Evolutionary conservation across 176 grass and related monocot species (phyloP).

Genomic region (Alopecurus myosuroides): DNA sequence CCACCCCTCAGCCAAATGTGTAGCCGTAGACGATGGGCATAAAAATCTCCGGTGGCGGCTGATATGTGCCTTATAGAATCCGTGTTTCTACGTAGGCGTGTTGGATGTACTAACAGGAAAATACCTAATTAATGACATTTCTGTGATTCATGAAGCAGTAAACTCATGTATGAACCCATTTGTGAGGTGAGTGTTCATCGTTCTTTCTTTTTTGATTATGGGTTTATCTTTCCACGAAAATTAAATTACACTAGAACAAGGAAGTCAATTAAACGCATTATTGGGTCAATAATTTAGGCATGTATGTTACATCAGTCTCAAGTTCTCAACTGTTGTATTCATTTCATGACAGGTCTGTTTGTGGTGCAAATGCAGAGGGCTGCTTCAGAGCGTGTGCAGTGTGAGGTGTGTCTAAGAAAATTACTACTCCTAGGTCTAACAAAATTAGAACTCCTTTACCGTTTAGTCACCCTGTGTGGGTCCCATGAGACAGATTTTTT

Average conservation of each 20-base stretch:
- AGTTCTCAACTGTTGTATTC: background rate
- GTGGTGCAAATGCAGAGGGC: constrained; percentile 31
- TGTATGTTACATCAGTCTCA: constrained; percentile 24
- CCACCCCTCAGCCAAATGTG: too few species aligned
- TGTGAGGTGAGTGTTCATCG: background rate
- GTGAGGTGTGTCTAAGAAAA: too few species aligned
- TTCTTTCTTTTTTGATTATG: too few species aligned
- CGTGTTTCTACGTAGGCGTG: background rate
- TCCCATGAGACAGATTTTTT: too few species aligned
- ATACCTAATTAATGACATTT: too few species aligned
- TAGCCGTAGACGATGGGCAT: too few species aligned
- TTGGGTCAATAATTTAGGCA: background rate
- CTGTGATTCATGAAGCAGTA: background rate
- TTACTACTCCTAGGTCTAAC: too few species aligned
- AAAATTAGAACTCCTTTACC: too few species aligned
- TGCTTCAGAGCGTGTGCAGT: too few species aligned
- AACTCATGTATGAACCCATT: background rate
- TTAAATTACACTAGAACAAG: background rate
- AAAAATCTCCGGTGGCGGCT: too few species aligned
- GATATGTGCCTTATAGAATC: too few species aligned
- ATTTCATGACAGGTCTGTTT: constrained; percentile 30
- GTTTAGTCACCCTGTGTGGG: too few species aligned
- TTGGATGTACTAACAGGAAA: background rate
- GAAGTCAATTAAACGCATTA: background rate
- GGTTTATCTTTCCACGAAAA: background rate